Evolutionary conservation across 257 asterid species (phyloP).

Genomic region (Henckelia pumila): DNA sequence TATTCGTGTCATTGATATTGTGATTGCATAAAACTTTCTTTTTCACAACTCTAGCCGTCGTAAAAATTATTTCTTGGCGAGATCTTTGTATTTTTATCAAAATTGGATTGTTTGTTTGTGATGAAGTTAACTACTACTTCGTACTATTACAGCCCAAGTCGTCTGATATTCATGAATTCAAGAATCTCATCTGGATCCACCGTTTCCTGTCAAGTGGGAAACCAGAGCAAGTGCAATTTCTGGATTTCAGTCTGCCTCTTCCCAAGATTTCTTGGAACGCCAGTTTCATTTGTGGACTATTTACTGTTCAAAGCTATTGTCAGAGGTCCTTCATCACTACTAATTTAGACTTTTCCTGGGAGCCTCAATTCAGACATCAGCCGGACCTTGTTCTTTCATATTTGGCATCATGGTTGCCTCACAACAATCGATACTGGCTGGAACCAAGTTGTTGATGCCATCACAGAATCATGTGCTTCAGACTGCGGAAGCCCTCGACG

Average conservation of each 20-base stretch:
- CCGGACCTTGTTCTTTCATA: constrained; percentile 23
- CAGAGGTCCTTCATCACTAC: constrained; percentile 40
- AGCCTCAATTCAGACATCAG: constrained; percentile 13
- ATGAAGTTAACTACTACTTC: constrained; percentile 13
- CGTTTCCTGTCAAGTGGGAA: constrained; percentile 75
- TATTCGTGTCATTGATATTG: too few species aligned
- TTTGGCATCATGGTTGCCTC: constrained; percentile 55
- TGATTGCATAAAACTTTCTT: too few species aligned
- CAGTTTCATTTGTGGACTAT: constrained; percentile 39
- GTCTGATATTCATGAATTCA: constrained; percentile 66
- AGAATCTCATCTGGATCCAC: constrained; percentile 45
- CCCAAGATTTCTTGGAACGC: constrained; percentile 47
- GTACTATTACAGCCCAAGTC: constrained; percentile 32
- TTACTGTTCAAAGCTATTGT: constrained; percentile 51
- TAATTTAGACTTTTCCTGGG: constrained; percentile 27
- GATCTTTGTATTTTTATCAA: neutral
- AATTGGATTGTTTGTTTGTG: neutral
- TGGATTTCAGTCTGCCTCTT: constrained; percentile 46
- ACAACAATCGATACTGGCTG: constrained; percentile 32
- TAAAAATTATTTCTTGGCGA: neutral
- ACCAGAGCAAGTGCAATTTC: constrained; percentile 42
- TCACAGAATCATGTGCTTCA: constrained; percentile 33
- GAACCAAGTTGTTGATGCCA: constrained; percentile 34
- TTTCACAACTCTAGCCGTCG: neutral
- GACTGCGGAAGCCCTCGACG: constrained; percentile 37